Conservation (phyloP, 2,329 filamentous ascomycete genomes). For the Ceratocystis ficicola region DNA sequence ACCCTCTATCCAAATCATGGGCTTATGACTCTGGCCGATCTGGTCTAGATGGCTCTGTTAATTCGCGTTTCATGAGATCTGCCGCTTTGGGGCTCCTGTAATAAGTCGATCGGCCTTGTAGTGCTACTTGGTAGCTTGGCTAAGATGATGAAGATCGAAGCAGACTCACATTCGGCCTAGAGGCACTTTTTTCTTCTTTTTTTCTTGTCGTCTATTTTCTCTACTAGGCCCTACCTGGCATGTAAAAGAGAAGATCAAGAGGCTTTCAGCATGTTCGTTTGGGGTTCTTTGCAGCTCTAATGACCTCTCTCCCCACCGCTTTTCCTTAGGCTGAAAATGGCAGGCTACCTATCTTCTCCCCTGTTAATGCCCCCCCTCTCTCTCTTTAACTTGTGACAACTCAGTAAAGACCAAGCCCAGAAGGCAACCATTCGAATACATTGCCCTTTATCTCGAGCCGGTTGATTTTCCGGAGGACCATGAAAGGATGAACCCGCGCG, state of each 20-base stretch:
- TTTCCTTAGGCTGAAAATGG: background rate
- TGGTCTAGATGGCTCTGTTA: background rate
- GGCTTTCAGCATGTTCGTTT: background rate
- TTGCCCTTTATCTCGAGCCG: background rate
- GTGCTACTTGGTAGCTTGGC: background rate
- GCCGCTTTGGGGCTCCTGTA: constrained; percentile 2
- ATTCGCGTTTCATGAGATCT: constrained; percentile 5
- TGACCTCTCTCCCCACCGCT: background rate
- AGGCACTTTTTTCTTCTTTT: background rate
- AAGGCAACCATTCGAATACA: too few species aligned
- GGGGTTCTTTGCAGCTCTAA: background rate
- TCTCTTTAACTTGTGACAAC: background rate
- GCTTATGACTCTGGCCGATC: background rate
- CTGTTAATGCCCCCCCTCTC: background rate
- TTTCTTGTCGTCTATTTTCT: background rate
- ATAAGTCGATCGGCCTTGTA: background rate
- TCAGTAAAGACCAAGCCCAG: too few species aligned
- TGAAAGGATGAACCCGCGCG: constrained; percentile 4
- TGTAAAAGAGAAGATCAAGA: background rate
- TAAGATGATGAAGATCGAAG: background rate
- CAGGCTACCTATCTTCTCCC: background rate
- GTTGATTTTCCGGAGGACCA: background rate
- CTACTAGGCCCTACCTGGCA: background rate
- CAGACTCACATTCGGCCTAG: background rate
- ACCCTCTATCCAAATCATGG: background rate